Evolutionary conservation across 331 rosid species (phyloP), one percentile per base, ranked within the genome.

Genomic region (Quercus phellos): DNA sequence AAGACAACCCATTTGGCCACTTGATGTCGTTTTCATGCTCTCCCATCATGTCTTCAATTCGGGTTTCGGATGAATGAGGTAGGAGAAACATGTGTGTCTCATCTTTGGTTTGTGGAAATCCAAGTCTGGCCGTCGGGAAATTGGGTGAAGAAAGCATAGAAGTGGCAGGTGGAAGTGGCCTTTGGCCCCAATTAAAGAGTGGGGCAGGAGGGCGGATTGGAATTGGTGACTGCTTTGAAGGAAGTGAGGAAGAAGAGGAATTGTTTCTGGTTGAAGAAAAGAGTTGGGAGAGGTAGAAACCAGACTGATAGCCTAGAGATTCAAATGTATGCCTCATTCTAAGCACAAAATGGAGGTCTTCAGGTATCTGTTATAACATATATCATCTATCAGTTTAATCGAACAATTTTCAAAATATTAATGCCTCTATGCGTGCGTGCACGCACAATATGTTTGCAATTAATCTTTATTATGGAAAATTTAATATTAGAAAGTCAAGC

Each of bases 241-340:
- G 93, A 66, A 87, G 68, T 0, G 92, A 76, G 17, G 92, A 74
- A 1, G 97, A 80, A 24, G 95, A 84, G 35, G 96, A 85, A 46
- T 79, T 56, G 90, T 88, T 92, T 85, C 96, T 82, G 70, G 85
- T 90, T 27, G 99, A 93, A 29, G 99, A 90, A 83, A 95, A 95
- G 77, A 95, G 98, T 74, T 95, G 99, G 17, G 98, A 90, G 61
- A 95, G 91, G 84, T 93, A 95, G 83, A 91, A 95, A 32, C 99
- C 99, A 78, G 98, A 91, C 77, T 93, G 99, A 84, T 91, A 93
- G 6, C 99, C 98, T 19, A 95, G 87, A 14, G 99, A 95, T 46
- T 93, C 99, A 85, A 95, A 95, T 13, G 97, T 93, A 80, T 90
- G 97, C 77, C 99, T 95, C 99, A 95, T 95, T 84, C 99, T 91